These are phyloP conservation scores for Austropuccinia psidii DNA, from an alignment of 1,284 basidiomycete species.

Conservation along the genomic window DNA sequence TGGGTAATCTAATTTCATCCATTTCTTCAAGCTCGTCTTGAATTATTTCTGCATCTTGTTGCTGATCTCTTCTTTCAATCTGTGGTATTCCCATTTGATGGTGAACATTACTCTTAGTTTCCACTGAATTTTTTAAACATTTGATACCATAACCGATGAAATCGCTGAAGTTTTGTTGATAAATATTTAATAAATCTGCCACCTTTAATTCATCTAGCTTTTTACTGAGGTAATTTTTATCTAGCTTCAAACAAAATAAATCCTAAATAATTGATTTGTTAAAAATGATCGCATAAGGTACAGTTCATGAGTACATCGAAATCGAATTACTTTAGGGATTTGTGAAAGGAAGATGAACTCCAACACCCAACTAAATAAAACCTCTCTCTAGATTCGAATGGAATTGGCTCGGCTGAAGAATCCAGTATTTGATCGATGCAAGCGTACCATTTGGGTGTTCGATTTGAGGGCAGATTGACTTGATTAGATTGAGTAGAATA, in stretches of 20 bases:
- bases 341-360: not conserved
- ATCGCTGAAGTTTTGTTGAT: constrained; percentile 23
- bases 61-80: not conserved
- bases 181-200: not conserved
- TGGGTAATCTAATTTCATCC: constrained; percentile 25
- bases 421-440: constrained; percentile 19
- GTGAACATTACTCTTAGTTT: not conserved
- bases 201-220: constrained; percentile 10
- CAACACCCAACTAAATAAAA: constrained; percentile 17
- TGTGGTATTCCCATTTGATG: not conserved
- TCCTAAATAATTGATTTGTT: not conserved
- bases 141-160: constrained; percentile 20
- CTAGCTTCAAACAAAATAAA: constrained; percentile 15
- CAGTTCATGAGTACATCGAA: not conserved
- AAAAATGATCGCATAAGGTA: not conserved
- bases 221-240: not conserved
- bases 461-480: not conserved
- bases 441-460: constrained; percentile 24
- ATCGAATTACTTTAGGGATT: not conserved
- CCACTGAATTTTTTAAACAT: constrained; percentile 16
- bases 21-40: constrained; percentile 7
- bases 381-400: constrained; percentile 17
- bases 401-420: not conserved
- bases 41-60: not conserved
- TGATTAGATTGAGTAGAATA: not conserved